Base-by-base conservation (phyloP, 176 grass and related monocot genomes). In the Coix lacrymajobi region DNA sequence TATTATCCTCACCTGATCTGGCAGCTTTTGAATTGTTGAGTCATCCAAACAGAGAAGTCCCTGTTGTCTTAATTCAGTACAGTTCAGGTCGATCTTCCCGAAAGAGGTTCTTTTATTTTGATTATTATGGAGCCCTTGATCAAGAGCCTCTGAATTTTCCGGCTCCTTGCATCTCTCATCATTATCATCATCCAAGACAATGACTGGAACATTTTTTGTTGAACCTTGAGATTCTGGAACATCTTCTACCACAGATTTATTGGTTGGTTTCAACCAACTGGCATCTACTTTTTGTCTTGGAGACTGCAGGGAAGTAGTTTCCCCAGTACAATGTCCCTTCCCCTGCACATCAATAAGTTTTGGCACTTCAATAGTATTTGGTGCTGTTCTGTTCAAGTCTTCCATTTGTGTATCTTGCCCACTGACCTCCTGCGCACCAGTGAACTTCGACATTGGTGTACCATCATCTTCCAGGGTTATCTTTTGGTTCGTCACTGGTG, bases 141-240 rank as follows among this genome's bases (percentile, higher is more conserved):
- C 78, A 85, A 41, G 74, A 61, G 62, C 72, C 22, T 89, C 85
- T 60, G 62, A 57, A 78, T 78, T 85, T 85, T 87, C 77, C 31
- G 17, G 79, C 1, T 71, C 74, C 66, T 92, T 89, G 36, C 37
- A 74, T 40, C 20, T 87, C 26, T 78, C 92, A 76, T 83, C 78
- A 85, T 26, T 76, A 66, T 87, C 81, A 62, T 87, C 84, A 67
- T 92, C 84, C 11, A 74, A 84, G 25, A 82, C 44, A 73, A 89
- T 58, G 19, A 89, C 2, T 24, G 81, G 68, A 73, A 64, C 36
- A 77, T 85, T 84, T 80, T 75, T 88, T 52, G 89, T 80, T 61
- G 81, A 92, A 75, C 75, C 87, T 85, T 89, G 78, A 22, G 92
- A 94, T 74, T 89, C 89, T 74, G 86, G 66, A 84, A 84, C 33